phyloP scores from a whole-genome alignment of 2,329 filamentous ascomycete species.

The Microdochium nivale region DNA sequence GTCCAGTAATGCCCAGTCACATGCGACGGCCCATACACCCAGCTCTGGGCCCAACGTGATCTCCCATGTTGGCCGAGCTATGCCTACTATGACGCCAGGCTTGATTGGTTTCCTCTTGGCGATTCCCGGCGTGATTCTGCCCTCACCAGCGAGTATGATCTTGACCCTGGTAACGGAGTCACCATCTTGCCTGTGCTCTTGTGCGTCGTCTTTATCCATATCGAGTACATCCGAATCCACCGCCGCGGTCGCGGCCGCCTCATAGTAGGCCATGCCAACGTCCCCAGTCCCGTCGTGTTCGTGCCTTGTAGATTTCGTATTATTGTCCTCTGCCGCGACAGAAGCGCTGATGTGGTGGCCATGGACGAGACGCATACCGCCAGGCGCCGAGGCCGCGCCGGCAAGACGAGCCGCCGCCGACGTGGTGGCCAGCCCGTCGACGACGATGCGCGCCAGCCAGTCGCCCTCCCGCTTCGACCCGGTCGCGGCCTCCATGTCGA shows the following conservation, averaged over 20 bases:
- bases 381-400: conserved; percentile 14
- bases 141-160: conserved; percentile 15
- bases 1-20: background rate
- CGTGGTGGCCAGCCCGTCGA: conserved; percentile 13
- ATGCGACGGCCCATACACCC: background rate
- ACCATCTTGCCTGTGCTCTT: background rate
- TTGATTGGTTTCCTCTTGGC: background rate
- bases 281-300: background rate
- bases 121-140: background rate
- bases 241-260: background rate
- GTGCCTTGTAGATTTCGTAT: background rate
- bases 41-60: background rate
- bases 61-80: background rate
- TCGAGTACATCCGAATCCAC: background rate
- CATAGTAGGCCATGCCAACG: background rate
- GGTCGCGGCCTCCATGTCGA: conserved; percentile 27
- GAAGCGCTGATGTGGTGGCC: background rate
- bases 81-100: background rate
- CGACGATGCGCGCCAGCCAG: conserved; percentile 11
- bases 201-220: too few species aligned
- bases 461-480: conserved; percentile 9
- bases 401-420: conserved; percentile 14
- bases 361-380: background rate
- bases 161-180: background rate
- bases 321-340: background rate